phyloP scores from a whole-genome alignment of 257 asterid genomes.

The Eustoma russellianum region DNA sequence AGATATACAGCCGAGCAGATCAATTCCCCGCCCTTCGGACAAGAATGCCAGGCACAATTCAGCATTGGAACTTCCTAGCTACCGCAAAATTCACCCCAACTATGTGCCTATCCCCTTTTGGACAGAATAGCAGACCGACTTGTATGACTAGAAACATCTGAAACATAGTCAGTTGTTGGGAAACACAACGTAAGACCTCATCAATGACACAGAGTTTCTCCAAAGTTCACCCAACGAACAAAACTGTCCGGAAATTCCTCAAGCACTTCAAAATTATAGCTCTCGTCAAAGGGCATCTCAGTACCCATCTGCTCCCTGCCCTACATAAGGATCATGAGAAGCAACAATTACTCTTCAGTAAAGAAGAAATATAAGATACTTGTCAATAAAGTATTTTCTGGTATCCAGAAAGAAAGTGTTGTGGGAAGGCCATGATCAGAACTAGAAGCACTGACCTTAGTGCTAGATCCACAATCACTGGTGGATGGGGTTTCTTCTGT shows the following conservation, averaged over 20 bases:
- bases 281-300: conserved; percentile 34
- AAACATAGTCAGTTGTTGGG: conserved; percentile 6
- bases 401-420: too few relatives aligned
- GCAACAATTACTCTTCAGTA: not conserved
- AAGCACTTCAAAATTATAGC: conserved; percentile 38
- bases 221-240: conserved; percentile 66
- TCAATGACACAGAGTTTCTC: conserved; percentile 73
- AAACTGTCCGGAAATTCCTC: conserved; percentile 87
- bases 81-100: not conserved
- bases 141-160: conserved; percentile 7
- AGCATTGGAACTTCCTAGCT: conserved; percentile 13
- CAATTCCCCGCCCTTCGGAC: conserved; percentile 5
- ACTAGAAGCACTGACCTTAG: conserved; percentile 38
- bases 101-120: conserved; percentile 6
- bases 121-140: conserved; percentile 2
- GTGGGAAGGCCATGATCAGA: not conserved
- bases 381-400: too few relatives aligned
- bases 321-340: conserved; percentile 24
- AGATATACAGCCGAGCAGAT: conserved; percentile 3
- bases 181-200: conserved; percentile 11
- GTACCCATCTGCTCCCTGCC: conserved; percentile 42
- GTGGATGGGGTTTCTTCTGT: conserved; percentile 47
- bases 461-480: conserved; percentile 69
- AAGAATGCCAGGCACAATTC: conserved; percentile 27
- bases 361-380: not conserved